Percentiles rank a stretch among this genome's conserved stretches.
Evolutionary conservation across 495 filamentous ascomycete genomes (phyloP).

Genomic region (Penicillium soppii): DNA sequence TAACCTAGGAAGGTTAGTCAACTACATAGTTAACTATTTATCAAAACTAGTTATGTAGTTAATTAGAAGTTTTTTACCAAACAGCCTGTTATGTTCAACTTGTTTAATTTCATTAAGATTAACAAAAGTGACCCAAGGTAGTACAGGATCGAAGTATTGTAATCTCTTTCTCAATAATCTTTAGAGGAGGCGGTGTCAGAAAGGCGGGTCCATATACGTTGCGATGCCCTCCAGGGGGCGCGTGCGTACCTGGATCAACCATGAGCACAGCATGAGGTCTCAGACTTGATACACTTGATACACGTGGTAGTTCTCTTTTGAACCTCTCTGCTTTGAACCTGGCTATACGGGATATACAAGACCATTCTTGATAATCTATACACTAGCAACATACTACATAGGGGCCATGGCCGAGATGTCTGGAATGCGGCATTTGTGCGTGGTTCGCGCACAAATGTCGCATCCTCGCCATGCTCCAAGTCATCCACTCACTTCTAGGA

Average conservation of each 20-base stretch:
- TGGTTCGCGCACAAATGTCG: conserved; percentile 41
- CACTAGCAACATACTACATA: background rate
- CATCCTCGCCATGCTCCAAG: conserved; percentile 19
- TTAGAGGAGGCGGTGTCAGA: too few relatives aligned
- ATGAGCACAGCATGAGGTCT: background rate
- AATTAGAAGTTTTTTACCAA: too few relatives aligned
- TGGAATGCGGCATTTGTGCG: conserved; percentile 49
- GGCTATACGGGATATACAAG: background rate
- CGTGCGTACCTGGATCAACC: conserved; percentile 1
- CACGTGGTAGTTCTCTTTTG: conserved; percentile 9
- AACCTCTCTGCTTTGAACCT: background rate
- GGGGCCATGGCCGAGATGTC: conserved; percentile 8
- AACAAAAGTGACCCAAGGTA: too few relatives aligned
- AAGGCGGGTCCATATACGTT: too few relatives aligned
- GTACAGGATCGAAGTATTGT: too few relatives aligned
- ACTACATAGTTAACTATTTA: too few relatives aligned
- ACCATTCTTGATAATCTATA: background rate
- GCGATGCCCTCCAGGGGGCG: too few relatives aligned
- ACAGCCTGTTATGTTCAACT: too few relatives aligned
- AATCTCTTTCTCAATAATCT: too few relatives aligned
- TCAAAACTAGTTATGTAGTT: too few relatives aligned
- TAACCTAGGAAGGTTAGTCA: too few relatives aligned
- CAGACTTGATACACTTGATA: background rate
- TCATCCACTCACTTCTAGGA: conserved; percentile 9
- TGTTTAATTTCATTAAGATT: too few relatives aligned